Evolutionary conservation across 2,329 filamentous ascomycete species (phyloP), one percentile per base, ranked within the genome.

Genomic region (Fusarium proliferatum): DNA sequence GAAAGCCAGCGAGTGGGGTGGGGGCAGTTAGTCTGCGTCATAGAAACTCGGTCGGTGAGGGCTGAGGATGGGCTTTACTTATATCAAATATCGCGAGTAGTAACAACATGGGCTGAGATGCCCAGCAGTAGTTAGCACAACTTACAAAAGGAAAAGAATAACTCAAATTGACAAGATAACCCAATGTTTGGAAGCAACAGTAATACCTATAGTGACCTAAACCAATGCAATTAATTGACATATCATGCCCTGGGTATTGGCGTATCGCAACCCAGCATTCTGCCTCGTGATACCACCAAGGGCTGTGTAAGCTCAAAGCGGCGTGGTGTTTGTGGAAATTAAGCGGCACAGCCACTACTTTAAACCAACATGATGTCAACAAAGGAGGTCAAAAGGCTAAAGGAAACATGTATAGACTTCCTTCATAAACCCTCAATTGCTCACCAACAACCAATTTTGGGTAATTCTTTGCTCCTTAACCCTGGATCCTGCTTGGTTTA

Each of bases 1-100:
- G 6, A 84, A 90, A 19, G 84, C 86, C 9, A 89, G 85, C 64
- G 79, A 72, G 12, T 82, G 78, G 80, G 81, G 82, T 34, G 61
- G 61, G 33, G 57, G 66, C 34, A 21, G 13, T 38, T 77, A 67
- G 64, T 42, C n/a, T 39, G 16, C 12, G 17, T 34, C 11, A 8
- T 48, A 30, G n/a, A 15, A 33, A 23, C 6, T 45, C 45, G 41
- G 41, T 49, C 39, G 62, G 66, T 76, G 69, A 68, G 73, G 38
- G 43, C 26, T 41, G 46, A 52, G 26, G 6, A 61, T 15, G 12
- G n/a, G 21, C 26, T 11, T 45, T 52, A 10, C 12, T 39, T 19
- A 3, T 41, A 28, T 16, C 15, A 23, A 51, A 41, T 55, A 28
- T 39, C 10, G 21, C 15, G 28, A 45, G 23, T n/a, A 21, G 38